Conservation (phyloP, 805 yeast genomes). For the Cyberlindnera petersonii region DNA sequence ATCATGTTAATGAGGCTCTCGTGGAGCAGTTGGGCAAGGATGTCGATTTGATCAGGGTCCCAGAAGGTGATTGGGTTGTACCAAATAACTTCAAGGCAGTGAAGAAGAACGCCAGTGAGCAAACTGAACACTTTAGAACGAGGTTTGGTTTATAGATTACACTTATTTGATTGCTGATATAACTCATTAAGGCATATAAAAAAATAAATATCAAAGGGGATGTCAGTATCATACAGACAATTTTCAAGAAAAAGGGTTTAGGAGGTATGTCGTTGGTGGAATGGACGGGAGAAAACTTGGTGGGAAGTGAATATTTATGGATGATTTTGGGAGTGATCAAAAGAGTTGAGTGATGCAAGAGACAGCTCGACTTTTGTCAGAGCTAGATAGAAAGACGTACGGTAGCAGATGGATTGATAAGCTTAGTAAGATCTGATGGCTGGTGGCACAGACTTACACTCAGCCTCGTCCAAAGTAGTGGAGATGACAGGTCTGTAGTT, state of each 20-base stretch:
- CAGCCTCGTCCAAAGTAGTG: constrained; percentile 82
- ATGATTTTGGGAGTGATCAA: background rate
- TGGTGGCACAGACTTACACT: constrained; percentile 95
- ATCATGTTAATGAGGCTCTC: constrained; percentile 8
- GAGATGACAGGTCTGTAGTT: constrained; percentile 82
- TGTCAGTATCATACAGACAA: background rate
- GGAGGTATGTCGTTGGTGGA: background rate
- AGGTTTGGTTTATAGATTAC: constrained; percentile 4
- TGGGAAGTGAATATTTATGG: constrained; percentile 5
- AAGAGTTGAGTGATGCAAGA: constrained; percentile 1
- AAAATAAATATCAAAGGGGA: constrained; percentile 8
- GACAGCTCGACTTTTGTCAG: constrained; percentile 1
- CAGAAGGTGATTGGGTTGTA: constrained; percentile 5
- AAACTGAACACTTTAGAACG: constrained; percentile 11
- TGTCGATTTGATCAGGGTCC: constrained; percentile 9
- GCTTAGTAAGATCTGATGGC: constrained; percentile 86
- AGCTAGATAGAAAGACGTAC: background rate
- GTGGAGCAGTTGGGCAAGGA: constrained; percentile 21
- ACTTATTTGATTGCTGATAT: background rate
- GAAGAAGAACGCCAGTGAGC: constrained; percentile 14
- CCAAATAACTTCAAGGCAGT: constrained; percentile 15
- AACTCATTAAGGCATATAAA: constrained; percentile 11
- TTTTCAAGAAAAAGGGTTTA: background rate
- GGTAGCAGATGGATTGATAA: background rate
- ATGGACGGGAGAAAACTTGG: background rate